Base-by-base conservation (phyloP, 768 basidiomycete genomes). In the Boletellus emodensis region DNA sequence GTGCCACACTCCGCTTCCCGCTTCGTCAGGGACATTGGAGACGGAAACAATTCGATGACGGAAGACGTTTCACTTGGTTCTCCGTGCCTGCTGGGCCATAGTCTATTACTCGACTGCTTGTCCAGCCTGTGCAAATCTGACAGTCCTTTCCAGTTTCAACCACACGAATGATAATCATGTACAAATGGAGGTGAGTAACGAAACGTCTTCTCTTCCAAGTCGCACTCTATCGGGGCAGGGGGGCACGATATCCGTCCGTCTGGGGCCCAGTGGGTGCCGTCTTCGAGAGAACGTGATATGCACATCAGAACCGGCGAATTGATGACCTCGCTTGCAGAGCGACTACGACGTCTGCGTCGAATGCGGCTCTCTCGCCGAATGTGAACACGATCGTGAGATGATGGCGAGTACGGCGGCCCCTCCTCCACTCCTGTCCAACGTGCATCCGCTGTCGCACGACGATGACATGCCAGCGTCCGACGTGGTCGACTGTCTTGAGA, bases 301-400 rank as follows among this genome's bases (percentile, higher is more conserved):
- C 24, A 26, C 6, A 10, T 30, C 30, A 51, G 42, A 28, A 13
- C 24, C 46, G 40, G 43, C 28, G 40, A 34, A 56, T 46, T 59
- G 48, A 60, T 44, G 52, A 11, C 26, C 32, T 40, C 18, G 37
- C 51, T 53, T 60, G 44, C 65, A 89, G 84, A 83, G 77, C 44
- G 88, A 91, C 53, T 84, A 78, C 62, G 74, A 81, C 61, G 90
- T 91, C 15, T 92, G 90, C 59, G 62, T 75, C 5, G 74, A 74
- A 51, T 92, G 90, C 61, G 90, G 90, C 22, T 81, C 83, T 2
- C 63, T 88, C 13, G 60, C 68, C 9, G 79, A 84, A 62, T 92
- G 90, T 57, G 59, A 64, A n/a, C 90, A 92, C 61, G 90, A 83
- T 53, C 68, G 63, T 26, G 67, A 69, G n/a, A 40, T 35, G 38